Conservation (phyloP, 164 flowering plant genomes). For the Stephania cephalantha region DNA sequence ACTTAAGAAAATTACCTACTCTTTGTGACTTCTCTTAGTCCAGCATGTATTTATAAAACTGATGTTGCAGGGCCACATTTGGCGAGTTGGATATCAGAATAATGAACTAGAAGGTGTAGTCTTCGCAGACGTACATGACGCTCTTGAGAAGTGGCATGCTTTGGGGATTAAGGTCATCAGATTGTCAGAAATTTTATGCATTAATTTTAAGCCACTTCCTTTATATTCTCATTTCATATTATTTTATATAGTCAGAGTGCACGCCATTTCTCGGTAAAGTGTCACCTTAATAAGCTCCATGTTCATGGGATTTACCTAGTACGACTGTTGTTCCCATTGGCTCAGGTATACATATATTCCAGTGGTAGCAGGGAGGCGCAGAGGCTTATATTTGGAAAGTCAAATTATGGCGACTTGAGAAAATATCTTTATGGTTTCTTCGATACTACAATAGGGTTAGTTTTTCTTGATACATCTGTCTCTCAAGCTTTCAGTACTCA, state of each 20-base stretch:
- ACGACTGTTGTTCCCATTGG: not conserved
- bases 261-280: too few species aligned
- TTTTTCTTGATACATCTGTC: not conserved
- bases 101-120: conserved; percentile 73
- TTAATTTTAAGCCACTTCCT: not conserved
- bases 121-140: conserved; percentile 87
- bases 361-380: conserved; percentile 99
- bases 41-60: not conserved
- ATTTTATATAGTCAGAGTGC: not conserved
- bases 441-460: conserved; percentile 82
- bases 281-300: not conserved
- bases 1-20: not conserved
- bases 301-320: not conserved
- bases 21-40: not conserved
- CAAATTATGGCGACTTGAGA: conserved; percentile 78
- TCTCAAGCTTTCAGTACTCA: not conserved
- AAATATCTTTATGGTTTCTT: conserved; percentile 81
- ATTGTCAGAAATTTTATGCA: not conserved
- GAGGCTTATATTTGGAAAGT: conserved; percentile 82
- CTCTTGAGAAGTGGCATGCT: conserved; percentile 79
- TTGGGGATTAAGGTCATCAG: conserved; percentile 63
- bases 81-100: conserved; percentile 82
- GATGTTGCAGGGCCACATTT: conserved; percentile 77
- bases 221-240: too few species aligned
- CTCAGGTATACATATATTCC: conserved; percentile 91